Conservation (phyloP, 371 early-diverging fungal genomes). For the Apophysomyces sp. region DNA sequence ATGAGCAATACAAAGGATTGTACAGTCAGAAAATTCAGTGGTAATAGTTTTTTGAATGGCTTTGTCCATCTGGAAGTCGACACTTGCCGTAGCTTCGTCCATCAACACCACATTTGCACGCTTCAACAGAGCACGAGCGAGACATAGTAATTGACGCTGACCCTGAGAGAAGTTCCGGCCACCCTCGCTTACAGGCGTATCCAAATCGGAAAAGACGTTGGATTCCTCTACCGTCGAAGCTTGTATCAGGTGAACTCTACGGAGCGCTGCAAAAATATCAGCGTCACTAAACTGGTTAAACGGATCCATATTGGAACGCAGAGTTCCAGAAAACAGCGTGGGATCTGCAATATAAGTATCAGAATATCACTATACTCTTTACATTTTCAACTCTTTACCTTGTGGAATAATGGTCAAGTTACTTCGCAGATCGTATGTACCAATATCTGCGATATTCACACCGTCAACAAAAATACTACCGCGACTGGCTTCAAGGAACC, state of each 20-base stretch:
- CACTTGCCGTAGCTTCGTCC: slow-evolving; percentile 53
- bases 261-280: slow-evolving; percentile 64
- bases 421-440: slow-evolving; percentile 63
- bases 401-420: slow-evolving; percentile 73
- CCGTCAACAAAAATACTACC: slow-evolving; percentile 74
- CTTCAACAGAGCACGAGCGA: slow-evolving; percentile 70
- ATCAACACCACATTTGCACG: slow-evolving; percentile 42
- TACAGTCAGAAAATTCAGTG: slow-evolving; percentile 51
- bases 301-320: slow-evolving; percentile 65
- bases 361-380: too few species aligned
- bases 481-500: slow-evolving; percentile 62
- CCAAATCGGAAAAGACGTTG: slow-evolving; percentile 24
- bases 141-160: slow-evolving; percentile 76
- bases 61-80: slow-evolving; percentile 59
- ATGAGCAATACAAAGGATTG: slow-evolving; percentile 66
- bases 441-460: slow-evolving; percentile 67
- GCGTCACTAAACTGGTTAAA: slow-evolving; percentile 54
- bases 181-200: slow-evolving; percentile 53
- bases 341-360: slow-evolving; percentile 36
- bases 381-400: slow-evolving; percentile 8
- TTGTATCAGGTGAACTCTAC: slow-evolving; percentile 46
- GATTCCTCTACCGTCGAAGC: not conserved
- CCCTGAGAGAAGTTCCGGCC: slow-evolving; percentile 77
- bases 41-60: slow-evolving; percentile 52
- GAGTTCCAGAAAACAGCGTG: slow-evolving; percentile 59